Conservation (phyloP, 1,284 basidiomycete genomes). For the Grifola frondosa region DNA sequence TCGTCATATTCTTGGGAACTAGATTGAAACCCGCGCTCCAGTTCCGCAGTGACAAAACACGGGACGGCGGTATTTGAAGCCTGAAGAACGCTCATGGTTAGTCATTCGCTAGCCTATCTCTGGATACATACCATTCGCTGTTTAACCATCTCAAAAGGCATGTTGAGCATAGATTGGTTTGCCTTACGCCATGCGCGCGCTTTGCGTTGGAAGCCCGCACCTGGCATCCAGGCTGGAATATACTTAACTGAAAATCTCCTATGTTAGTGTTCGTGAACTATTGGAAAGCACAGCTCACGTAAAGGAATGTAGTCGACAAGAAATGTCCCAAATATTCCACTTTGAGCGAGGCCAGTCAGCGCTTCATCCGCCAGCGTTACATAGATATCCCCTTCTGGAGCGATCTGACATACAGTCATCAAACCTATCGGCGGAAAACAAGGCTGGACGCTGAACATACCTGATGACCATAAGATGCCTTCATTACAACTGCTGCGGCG, state of each 20-base stretch:
- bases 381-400: slow-evolving; percentile 21
- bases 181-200: slow-evolving; percentile 17
- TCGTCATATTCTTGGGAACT: slow-evolving; percentile 14
- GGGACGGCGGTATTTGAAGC: slow-evolving; percentile 18
- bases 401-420: slow-evolving; percentile 24
- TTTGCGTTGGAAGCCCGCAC: slow-evolving; percentile 26
- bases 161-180: slow-evolving; percentile 21
- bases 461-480: slow-evolving; percentile 29
- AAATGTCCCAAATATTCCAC: slow-evolving; percentile 9
- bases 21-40: slow-evolving; percentile 13
- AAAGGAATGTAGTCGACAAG: slow-evolving; percentile 31
- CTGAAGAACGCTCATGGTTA: slow-evolving; percentile 6
- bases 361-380: slow-evolving; percentile 43
- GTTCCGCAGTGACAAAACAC: slow-evolving; percentile 12
- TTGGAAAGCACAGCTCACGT: slow-evolving; percentile 13
- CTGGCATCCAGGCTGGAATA: slow-evolving; percentile 26
- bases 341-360: slow-evolving; percentile 22
- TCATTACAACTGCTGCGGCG: slow-evolving; percentile 23
- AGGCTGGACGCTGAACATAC: background rate
- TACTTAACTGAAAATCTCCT: slow-evolving; percentile 20
- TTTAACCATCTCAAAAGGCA: slow-evolving; percentile 26
- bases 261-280: background rate
- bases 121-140: slow-evolving; percentile 21
- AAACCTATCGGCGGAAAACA: background rate
- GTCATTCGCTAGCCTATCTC: background rate